phyloP scores from a whole-genome alignment of 2,329 filamentous ascomycete species.

The Alternaria postmessia region DNA sequence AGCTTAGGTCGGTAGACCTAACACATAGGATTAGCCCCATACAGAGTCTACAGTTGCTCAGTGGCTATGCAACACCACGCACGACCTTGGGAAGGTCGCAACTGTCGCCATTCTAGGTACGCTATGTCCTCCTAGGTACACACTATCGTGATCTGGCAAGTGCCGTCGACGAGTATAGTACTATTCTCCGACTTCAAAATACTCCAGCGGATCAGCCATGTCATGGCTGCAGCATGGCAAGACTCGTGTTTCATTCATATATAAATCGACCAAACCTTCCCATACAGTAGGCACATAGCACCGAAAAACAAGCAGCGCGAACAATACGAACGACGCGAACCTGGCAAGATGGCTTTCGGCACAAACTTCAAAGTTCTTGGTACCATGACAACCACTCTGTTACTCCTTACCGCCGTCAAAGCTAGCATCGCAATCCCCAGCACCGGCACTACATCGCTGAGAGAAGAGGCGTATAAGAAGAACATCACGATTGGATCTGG shows the following conservation, averaged over 20 bases:
- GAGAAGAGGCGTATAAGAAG: slow-evolving; percentile 3
- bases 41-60: accelerated
- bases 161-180: not conserved
- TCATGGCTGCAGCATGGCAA: not conserved
- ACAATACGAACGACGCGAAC: not conserved
- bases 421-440: not conserved
- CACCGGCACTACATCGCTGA: slow-evolving; percentile 10
- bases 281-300: not conserved
- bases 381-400: not conserved
- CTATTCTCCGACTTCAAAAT: not conserved
- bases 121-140: not conserved
- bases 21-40: too few species aligned
- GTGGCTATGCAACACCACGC: not conserved
- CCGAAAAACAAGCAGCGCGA: not conserved
- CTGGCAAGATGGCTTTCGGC: not conserved
- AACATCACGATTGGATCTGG: slow-evolving; percentile 9
- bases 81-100: not conserved
- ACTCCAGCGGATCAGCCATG: not conserved
- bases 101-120: not conserved
- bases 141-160: not conserved
- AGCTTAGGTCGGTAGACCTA: too few species aligned
- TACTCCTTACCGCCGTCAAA: not conserved
- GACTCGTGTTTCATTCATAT: not conserved
- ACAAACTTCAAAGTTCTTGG: not conserved
- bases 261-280: not conserved